phyloP scores from a whole-genome alignment of 2,329 filamentous ascomycete genomes.

The Aureobasidium sp. region DNA sequence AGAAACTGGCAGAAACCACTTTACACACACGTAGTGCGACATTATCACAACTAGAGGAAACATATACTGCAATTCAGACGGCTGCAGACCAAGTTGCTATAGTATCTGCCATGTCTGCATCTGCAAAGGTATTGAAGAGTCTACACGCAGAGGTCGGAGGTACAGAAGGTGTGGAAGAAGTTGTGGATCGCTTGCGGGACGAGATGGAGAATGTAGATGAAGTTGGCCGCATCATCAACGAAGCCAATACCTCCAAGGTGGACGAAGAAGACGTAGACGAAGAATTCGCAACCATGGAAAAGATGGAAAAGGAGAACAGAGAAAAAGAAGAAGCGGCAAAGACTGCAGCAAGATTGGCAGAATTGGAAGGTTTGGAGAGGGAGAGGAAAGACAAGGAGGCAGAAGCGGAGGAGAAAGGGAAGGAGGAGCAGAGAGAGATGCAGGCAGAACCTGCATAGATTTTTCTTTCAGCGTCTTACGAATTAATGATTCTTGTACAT shows the following conservation, averaged over 20 bases:
- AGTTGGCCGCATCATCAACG: slow-evolving; percentile 66
- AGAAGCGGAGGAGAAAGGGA: slow-evolving; percentile 21
- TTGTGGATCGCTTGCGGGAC: slow-evolving; percentile 65
- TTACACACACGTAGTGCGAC: slow-evolving; percentile 64
- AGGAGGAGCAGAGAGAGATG: neutral
- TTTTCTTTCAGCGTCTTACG: neutral
- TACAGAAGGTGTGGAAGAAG: slow-evolving; percentile 62
- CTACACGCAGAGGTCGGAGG: slow-evolving; percentile 75
- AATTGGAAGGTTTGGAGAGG: slow-evolving; percentile 32
- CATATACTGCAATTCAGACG: slow-evolving; percentile 75
- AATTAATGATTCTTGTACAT: neutral
- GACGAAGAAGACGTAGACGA: slow-evolving; percentile 83
- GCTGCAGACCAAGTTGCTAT: slow-evolving; percentile 78
- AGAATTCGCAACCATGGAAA: slow-evolving; percentile 71
- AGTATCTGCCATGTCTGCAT: slow-evolving; percentile 72
- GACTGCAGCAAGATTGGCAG: slow-evolving; percentile 21
- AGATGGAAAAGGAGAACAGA: slow-evolving; percentile 33
- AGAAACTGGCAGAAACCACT: slow-evolving; percentile 70
- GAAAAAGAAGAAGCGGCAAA: slow-evolving; percentile 27
- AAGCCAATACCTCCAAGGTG: slow-evolving; percentile 42
- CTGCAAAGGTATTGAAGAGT: slow-evolving; percentile 59
- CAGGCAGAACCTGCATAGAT: neutral
- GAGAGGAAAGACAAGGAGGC: slow-evolving; percentile 29
- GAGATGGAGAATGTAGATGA: slow-evolving; percentile 79
- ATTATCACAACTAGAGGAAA: slow-evolving; percentile 72